A percentile compares a stretch with the other conserved stretches of the same genome.
Evolutionary conservation across 2,329 filamentous ascomycete species (phyloP).

Genomic region (Colletotrichum caudatum): DNA sequence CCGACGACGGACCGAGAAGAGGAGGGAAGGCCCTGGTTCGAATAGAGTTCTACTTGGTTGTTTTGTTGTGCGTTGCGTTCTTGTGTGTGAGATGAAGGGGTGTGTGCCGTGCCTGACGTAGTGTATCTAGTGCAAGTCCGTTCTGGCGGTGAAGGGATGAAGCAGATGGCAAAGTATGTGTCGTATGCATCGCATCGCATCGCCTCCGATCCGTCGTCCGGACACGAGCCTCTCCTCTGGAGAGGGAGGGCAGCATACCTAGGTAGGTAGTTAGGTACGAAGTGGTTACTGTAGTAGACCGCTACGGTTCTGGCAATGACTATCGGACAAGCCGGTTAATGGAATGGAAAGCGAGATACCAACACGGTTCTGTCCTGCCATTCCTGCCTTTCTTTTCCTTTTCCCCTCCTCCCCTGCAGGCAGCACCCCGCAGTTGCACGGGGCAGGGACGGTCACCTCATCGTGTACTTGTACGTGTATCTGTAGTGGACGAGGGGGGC

Average conservation of each 20-base stretch:
- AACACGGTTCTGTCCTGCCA: not conserved
- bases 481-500: not conserved
- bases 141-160: slow-evolving; percentile 25
- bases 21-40: slow-evolving; percentile 16
- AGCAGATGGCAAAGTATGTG: slow-evolving; percentile 1
- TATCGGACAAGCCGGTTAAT: not conserved
- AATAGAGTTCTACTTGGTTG: slow-evolving; percentile 8
- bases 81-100: not conserved
- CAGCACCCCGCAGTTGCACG: slow-evolving; percentile 19
- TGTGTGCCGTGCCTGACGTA: slow-evolving; percentile 15
- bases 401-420: not conserved
- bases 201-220: not conserved
- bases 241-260: not conserved
- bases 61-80: slow-evolving; percentile 1
- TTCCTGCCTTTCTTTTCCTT: not conserved
- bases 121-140: slow-evolving; percentile 1
- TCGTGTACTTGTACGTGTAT: not conserved
- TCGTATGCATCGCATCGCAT: too few relatives aligned
- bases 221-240: not conserved
- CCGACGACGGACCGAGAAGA: slow-evolving; percentile 21
- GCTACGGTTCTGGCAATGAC: too few relatives aligned
- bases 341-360: not conserved
- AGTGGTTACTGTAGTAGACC: too few relatives aligned
- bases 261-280: too few relatives aligned
- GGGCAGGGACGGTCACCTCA: slow-evolving; percentile 18